Percentiles rank a stretch among this genome's conserved stretches.
phyloP scores from a whole-genome alignment of 768 basidiomycete species.

The Crassisporium funariophilum region DNA sequence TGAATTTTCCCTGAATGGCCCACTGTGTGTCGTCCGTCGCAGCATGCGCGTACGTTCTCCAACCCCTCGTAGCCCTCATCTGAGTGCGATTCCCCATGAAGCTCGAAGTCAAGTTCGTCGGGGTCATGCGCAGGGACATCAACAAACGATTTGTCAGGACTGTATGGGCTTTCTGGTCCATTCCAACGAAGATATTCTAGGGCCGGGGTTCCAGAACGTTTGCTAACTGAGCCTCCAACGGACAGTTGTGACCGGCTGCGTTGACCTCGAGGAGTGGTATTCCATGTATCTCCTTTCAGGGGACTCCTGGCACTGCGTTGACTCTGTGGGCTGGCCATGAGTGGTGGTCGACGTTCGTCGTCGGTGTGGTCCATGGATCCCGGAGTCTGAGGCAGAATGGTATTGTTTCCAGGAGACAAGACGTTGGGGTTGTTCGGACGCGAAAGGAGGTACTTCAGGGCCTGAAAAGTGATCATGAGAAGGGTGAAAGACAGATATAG shows the following conservation, averaged over 20 bases:
- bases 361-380: slow-evolving; percentile 51
- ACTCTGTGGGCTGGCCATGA: slow-evolving; percentile 69
- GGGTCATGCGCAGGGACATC: slow-evolving; percentile 51
- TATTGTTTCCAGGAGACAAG: slow-evolving; percentile 41
- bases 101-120: slow-evolving; percentile 79
- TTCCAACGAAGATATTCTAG: slow-evolving; percentile 87
- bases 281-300: slow-evolving; percentile 65
- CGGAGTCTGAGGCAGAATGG: slow-evolving; percentile 49
- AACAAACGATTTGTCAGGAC: slow-evolving; percentile 71
- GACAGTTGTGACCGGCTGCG: slow-evolving; percentile 82
- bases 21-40: slow-evolving; percentile 86
- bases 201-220: slow-evolving; percentile 89
- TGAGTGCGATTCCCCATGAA: slow-evolving; percentile 71
- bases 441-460: slow-evolving; percentile 85
- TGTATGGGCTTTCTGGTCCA: slow-evolving; percentile 74
- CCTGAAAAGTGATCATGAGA: no score
- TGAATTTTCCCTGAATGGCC: slow-evolving; percentile 59
- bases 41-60: slow-evolving; percentile 94
- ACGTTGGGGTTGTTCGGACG: slow-evolving; percentile 55
- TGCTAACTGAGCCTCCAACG: slow-evolving; percentile 70
- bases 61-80: slow-evolving; percentile 89
- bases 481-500: no score
- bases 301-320: slow-evolving; percentile 69
- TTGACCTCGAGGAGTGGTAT: slow-evolving; percentile 74
- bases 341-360: slow-evolving; percentile 48